Conservation (phyloP, 805 yeast genomes). For the Saturnispora serradocipensis region DNA sequence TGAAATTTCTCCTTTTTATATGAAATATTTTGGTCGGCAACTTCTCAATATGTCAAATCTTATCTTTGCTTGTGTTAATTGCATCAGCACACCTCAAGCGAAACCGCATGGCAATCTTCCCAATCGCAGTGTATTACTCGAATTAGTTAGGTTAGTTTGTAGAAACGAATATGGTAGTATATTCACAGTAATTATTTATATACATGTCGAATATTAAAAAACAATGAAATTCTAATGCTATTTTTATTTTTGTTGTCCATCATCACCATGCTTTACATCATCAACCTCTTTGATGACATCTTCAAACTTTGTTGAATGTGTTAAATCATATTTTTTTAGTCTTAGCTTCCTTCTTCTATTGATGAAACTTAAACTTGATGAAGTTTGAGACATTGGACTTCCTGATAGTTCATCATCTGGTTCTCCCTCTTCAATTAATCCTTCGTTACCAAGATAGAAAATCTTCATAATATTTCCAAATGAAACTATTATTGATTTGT, state of each 20-base stretch:
- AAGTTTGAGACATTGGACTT: constrained; percentile 24
- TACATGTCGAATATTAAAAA: neutral
- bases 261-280: neutral
- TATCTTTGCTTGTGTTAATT: neutral
- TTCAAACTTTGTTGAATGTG: constrained; percentile 30
- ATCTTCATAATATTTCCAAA: constrained; percentile 69
- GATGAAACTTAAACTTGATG: constrained; percentile 27
- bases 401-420: constrained; percentile 33
- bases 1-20: neutral
- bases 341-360: constrained; percentile 29
- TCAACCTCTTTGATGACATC: constrained; percentile 10
- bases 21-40: neutral
- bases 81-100: no score
- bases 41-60: neutral
- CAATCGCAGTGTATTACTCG: no score
- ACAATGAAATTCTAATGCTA: neutral
- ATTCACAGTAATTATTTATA: neutral
- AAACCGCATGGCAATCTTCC: no score
- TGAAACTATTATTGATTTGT: constrained; percentile 63
- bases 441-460: constrained; percentile 67
- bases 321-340: constrained; percentile 27
- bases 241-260: neutral
- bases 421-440: constrained; percentile 51
- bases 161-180: neutral
- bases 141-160: neutral